Evolutionary conservation across 2,329 filamentous ascomycete species (phyloP), one percentile per base, ranked within the genome.

Genomic region (Paradendryphiella salina): DNA sequence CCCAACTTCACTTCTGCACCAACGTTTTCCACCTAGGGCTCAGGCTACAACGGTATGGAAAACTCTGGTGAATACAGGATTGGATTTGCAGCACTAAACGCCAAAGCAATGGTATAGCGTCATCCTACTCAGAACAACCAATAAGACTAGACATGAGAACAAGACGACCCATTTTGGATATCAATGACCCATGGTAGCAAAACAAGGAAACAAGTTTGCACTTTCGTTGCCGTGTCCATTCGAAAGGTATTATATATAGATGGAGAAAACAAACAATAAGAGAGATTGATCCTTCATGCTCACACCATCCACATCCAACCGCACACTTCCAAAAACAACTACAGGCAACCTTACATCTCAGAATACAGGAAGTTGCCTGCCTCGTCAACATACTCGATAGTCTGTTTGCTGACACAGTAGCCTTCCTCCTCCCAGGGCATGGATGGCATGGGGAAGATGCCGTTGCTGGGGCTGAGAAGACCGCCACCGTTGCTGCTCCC

Each of bases 311-410:
- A 26, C 23, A 28, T 35, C 36, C 11, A 17, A 21, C 17, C 29
- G 10, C 31, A 31, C 18, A 15, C 28, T 36, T 14, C 31, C 17
- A 6, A 6, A 13, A 23, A 35, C 23, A 7, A 23, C 28, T 17
- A 37, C 11, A 20, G 20, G 33, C 29, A 37, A 38, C 14, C 17
- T 50, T 50, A 58, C 61, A 57, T 63, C 46, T 59, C 61, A 40
- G 55, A 50, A 41, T 69, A 69, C 53, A 72, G 48, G 52, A 65
- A 67, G 34, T 70, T 67, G 35, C 70, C 70, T 5, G 57, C 47
- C 47, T 56, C 49, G 45, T 73, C 67, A 3, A 73, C 69, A 40
- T 73, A 73, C 57, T 67, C 57, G 41, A 73, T 62, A 14, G 62
- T 67, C 57, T 69, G 64, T 54, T 66, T 52, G 33, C 41, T 64